Evolutionary conservation across 2,329 filamentous ascomycete genomes (phyloP), one percentile per base, ranked within the genome.

Genomic region (Colletotrichum higginsianum): DNA sequence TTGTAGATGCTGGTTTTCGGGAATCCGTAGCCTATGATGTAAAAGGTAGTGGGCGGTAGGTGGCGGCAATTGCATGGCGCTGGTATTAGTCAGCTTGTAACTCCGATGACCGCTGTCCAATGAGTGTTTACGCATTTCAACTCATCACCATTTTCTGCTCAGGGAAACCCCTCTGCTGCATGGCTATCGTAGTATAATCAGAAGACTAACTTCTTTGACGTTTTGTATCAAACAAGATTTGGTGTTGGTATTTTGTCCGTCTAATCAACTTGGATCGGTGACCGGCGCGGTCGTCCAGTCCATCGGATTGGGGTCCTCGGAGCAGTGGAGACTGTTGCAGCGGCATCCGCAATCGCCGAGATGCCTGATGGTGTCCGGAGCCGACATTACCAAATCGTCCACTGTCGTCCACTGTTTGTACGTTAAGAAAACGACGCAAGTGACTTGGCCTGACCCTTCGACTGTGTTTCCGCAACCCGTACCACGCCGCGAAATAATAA

Each of bases 1-100:
- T 81, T 82, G 76, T 81, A 80, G 42, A 77, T 71, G 21, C 80
- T 78, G 47, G 84, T 85, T 67, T 82, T 80, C 53, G 46, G 38
- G 16, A 60, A 55, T 38, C 35, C 35, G 35, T 57, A 63, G 65
- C 53, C 69, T 57, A 72, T 69, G 69, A 72, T 72, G 66, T 69
- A 56, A 64, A 72, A 68, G 69, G 65, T 64, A 21, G 38, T 55
- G 69, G 69, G 69, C 69, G 69, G 69, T 72, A 69, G 65, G 69
- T 69, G 65, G 65, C 69, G 69, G 69, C 69, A 72, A 21, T 69
- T 71, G n/a, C 8, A 5, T 5, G 5, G 2, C 16, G 21, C 18
- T 30, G 11, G 7, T 18, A 72, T 72, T 72, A 72, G 66, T 72
- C 58, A 72, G 69, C 69, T 8, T 13, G n/a, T 11, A 42, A 56